A percentile compares a stretch with the other conserved stretches of the same genome.
These are phyloP conservation scores for Verticillium alfalfae DNA, from an alignment of 2,329 filamentous ascomycete species.

Conservation along the genomic window DNA sequence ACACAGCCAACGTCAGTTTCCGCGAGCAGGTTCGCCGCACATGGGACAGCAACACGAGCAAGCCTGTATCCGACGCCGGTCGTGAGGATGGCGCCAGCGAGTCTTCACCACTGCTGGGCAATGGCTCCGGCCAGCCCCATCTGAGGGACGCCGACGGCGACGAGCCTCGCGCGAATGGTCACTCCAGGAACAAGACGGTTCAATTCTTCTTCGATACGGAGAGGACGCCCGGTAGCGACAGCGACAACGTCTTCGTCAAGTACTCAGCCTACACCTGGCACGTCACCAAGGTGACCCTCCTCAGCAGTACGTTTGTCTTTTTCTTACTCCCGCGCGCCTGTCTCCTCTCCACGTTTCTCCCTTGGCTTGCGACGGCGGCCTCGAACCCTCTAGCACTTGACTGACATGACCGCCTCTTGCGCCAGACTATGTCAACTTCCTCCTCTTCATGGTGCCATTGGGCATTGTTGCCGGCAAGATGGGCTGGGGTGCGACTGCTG, in stretches of 20 bases:
- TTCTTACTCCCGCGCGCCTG: no score
- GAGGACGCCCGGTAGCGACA: conserved; percentile 47
- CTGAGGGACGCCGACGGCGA: conserved; percentile 13
- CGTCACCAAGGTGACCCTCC: conserved; percentile 49
- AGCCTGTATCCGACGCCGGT: conserved; percentile 9
- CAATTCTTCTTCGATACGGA: conserved; percentile 44
- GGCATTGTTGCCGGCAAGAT: conserved; percentile 62
- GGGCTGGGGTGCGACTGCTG: conserved; percentile 58
- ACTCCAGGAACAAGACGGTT: conserved; percentile 17
- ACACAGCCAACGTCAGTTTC: conserved; percentile 20
- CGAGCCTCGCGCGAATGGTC: conserved; percentile 13
- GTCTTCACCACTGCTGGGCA: conserved; percentile 34
- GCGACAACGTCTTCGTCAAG: conserved; percentile 37
- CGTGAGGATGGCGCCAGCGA: conserved; percentile 22
- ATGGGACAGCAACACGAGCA: conserved; percentile 17
- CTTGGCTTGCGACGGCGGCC: not conserved
- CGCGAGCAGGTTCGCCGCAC: conserved; percentile 16
- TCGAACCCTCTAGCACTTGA: not conserved
- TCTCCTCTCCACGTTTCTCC: no score
- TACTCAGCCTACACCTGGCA: conserved; percentile 47
- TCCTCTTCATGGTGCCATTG: conserved; percentile 68
- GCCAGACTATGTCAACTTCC: conserved; percentile 59
- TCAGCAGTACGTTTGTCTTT: conserved; percentile 46
- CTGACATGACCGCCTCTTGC: conserved; percentile 2
- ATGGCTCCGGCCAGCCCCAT: conserved; percentile 17